These are phyloP conservation scores for Henckelia pumila DNA, from an alignment of 257 asterid species.

Conservation along the genomic window DNA sequence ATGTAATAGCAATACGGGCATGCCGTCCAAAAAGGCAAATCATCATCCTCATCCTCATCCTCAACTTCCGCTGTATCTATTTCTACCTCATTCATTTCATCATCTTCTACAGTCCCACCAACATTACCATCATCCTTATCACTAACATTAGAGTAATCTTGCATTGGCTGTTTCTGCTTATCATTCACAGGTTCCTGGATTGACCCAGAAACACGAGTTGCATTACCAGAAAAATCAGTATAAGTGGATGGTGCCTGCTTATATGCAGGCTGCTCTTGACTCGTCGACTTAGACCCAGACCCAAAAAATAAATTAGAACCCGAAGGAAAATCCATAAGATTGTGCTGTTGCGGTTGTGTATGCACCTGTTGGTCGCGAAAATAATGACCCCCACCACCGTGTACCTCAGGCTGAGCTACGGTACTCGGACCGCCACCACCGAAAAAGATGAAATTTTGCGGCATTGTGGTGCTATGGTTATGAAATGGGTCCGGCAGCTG, in stretches of 20 bases:
- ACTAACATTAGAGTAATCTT: slow-evolving; percentile 19
- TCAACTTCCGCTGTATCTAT: slow-evolving; percentile 15
- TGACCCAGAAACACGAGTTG: slow-evolving; percentile 19
- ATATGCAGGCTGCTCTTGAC: slow-evolving; percentile 24
- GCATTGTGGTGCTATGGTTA: slow-evolving; percentile 26
- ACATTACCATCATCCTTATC: slow-evolving; percentile 14
- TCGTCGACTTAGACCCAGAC: slow-evolving; percentile 27
- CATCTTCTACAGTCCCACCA: slow-evolving; percentile 22
- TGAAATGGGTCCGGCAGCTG: slow-evolving; percentile 27
- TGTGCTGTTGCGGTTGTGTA: slow-evolving; percentile 18
- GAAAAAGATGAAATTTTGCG: slow-evolving; percentile 26
- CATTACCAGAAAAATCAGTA: slow-evolving; percentile 22
- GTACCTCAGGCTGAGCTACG: slow-evolving; percentile 27
- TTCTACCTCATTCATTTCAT: slow-evolving; percentile 25
- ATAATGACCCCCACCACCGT: slow-evolving; percentile 22
- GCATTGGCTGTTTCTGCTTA: slow-evolving; percentile 15
- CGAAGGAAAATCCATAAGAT: slow-evolving; percentile 23
- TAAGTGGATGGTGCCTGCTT: slow-evolving; percentile 24
- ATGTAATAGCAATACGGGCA: slow-evolving; percentile 80
- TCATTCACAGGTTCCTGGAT: slow-evolving; percentile 24
- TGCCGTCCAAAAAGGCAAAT: slow-evolving; percentile 56
- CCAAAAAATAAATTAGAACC: slow-evolving; percentile 27
- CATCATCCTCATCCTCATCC: slow-evolving; percentile 23
- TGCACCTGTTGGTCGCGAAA: slow-evolving; percentile 19
- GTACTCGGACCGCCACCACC: slow-evolving; percentile 23